These are phyloP conservation scores for Westerdykella sp. DNA, from an alignment of 2,329 filamentous ascomycete species.

Conservation along the genomic window DNA sequence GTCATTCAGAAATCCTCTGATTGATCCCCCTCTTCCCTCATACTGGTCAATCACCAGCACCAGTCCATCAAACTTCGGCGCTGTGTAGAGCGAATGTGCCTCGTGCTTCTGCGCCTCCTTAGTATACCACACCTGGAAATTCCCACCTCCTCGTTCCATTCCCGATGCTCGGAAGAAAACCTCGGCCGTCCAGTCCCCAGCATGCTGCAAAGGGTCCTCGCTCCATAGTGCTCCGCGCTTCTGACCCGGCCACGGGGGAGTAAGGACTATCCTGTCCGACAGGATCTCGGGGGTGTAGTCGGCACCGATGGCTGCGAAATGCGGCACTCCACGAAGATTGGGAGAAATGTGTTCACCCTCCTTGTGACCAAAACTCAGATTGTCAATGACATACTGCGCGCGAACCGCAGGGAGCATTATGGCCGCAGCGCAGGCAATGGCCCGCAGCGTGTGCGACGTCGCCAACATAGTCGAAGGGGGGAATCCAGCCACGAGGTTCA, in stretches of 20 bases:
- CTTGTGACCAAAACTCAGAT: slow-evolving; percentile 71
- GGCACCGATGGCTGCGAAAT: slow-evolving; percentile 49
- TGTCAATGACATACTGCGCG: slow-evolving; percentile 63
- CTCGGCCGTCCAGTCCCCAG: slow-evolving; percentile 72
- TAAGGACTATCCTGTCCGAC: slow-evolving; percentile 88
- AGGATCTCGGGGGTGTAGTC: slow-evolving; percentile 56
- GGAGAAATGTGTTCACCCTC: slow-evolving; percentile 59
- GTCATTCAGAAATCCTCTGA: slow-evolving; percentile 92
- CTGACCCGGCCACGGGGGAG: slow-evolving; percentile 79
- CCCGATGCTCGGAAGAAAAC: slow-evolving; percentile 84
- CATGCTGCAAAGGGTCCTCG: slow-evolving; percentile 52
- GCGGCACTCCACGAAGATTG: slow-evolving; percentile 50
- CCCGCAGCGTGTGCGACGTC: slow-evolving; percentile 35
- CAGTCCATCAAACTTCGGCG: slow-evolving; percentile 81
- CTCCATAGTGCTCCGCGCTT: slow-evolving; percentile 79
- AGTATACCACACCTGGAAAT: slow-evolving; percentile 89
- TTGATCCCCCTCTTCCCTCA: slow-evolving; percentile 68
- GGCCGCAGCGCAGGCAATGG: slow-evolving; percentile 35
- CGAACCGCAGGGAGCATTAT: slow-evolving; percentile 47
- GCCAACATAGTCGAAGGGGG: slow-evolving; percentile 27
- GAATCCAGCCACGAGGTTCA: neutral
- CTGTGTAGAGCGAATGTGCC: slow-evolving; percentile 75
- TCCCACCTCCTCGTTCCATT: slow-evolving; percentile 77
- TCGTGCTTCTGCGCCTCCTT: slow-evolving; percentile 61
- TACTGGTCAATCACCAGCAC: slow-evolving; percentile 80